phyloP scores from a whole-genome alignment of 106 monocot genomes.

The Dendrobium chrysotoxum region DNA sequence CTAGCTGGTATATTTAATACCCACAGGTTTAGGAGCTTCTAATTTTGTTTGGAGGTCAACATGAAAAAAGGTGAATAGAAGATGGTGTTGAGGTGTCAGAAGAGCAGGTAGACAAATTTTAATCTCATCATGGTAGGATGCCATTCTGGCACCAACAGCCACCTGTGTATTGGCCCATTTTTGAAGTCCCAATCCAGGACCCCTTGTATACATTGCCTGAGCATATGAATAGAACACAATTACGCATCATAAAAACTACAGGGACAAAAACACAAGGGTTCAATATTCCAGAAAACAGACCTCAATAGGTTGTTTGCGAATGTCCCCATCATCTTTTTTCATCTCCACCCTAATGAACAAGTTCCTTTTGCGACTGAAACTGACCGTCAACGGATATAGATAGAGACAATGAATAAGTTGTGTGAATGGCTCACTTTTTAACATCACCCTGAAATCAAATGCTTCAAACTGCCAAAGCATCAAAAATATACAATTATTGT shows the following conservation, averaged over 20 bases:
- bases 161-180: conserved; percentile 92
- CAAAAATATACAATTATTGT: conserved; percentile 9
- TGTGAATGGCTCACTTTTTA: conserved; percentile 86
- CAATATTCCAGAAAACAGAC: conserved; percentile 22
- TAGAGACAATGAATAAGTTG: conserved; percentile 86
- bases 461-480: conserved; percentile 69
- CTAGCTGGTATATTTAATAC: conserved; percentile 4
- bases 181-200: conserved; percentile 52
- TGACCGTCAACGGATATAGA: conserved; percentile 81
- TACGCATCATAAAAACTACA: background rate
- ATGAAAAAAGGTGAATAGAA: conserved; percentile 89
- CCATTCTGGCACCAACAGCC: conserved; percentile 71
- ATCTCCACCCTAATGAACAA: conserved; percentile 85
- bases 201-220: conserved; percentile 69
- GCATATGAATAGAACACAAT: conserved; percentile 1
- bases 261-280: background rate
- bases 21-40: conserved; percentile 97
- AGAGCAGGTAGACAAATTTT: conserved; percentile 82
- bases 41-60: conserved; percentile 93
- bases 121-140: conserved; percentile 93
- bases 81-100: conserved; percentile 93
- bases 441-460: conserved; percentile 90
- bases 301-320: conserved; percentile 77
- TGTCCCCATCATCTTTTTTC: conserved; percentile 84
- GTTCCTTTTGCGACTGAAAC: conserved; percentile 92